These are phyloP conservation scores for Saccharomyces pastorianus DNA, from an alignment of 1,139 yeast genomes.

Conservation along the genomic window DNA sequence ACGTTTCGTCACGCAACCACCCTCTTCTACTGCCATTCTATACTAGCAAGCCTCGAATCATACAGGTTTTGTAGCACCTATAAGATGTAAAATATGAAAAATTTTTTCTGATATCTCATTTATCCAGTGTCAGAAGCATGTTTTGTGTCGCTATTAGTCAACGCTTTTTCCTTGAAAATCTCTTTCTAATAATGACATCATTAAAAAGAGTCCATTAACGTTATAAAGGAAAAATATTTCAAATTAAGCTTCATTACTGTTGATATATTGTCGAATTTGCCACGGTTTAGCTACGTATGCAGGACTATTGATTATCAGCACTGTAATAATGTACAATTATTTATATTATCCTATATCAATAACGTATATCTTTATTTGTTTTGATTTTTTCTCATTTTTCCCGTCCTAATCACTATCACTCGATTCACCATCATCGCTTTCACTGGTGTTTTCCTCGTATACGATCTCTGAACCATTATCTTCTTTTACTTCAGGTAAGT, in stretches of 20 bases:
- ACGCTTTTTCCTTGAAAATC: neutral
- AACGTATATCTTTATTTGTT: neutral
- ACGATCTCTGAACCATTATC: slow-evolving; percentile 31
- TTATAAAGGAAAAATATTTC: neutral
- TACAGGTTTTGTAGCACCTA: neutral
- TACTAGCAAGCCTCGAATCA: neutral
- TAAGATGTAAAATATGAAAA: neutral
- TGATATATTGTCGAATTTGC: neutral
- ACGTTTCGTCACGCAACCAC: slow-evolving; percentile 28
- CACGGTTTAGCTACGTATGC: neutral
- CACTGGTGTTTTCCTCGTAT: slow-evolving; percentile 29
- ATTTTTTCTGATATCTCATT: neutral
- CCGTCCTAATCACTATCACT: slow-evolving; percentile 22
- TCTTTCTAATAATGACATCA: neutral
- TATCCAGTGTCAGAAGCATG: neutral
- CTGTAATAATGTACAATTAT: neutral
- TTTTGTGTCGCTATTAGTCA: neutral
- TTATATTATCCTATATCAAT: neutral
- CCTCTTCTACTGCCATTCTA: slow-evolving; percentile 6
- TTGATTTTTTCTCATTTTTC: neutral
- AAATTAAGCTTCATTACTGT: neutral
- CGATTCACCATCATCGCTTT: slow-evolving; percentile 23
- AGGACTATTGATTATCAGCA: neutral
- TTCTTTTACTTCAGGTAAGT: slow-evolving; percentile 28
- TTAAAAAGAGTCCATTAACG: neutral